phyloP scores from a whole-genome alignment of 1,284 basidiomycete genomes.

The Meira miltonrushii region DNA sequence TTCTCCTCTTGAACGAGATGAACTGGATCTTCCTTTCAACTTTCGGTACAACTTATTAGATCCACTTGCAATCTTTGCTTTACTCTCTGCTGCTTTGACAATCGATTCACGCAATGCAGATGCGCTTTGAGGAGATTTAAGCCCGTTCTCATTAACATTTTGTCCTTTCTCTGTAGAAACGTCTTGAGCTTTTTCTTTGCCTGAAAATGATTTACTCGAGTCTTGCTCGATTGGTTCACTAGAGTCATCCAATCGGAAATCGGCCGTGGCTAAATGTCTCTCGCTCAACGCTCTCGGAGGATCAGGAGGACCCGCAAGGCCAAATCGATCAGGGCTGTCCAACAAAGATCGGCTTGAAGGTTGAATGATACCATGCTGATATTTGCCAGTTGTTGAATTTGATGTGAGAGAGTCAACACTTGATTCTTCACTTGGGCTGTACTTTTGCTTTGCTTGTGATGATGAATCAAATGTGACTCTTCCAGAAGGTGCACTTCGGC shows the following conservation, averaged over 20 bases:
- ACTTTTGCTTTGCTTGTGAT: neutral
- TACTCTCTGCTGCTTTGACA: neutral
- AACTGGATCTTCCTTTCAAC: neutral
- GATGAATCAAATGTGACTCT: neutral
- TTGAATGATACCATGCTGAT: slow-evolving; percentile 10
- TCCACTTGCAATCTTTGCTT: slow-evolving; percentile 5
- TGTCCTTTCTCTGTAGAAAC: neutral
- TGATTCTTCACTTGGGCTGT: neutral
- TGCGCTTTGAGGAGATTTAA: neutral
- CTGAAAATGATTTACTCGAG: neutral
- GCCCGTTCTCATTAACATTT: neutral
- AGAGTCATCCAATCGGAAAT: slow-evolving; percentile 38
- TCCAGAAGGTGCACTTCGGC: neutral
- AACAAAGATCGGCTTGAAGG: slow-evolving; percentile 11
- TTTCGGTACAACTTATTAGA: slow-evolving; percentile 1
- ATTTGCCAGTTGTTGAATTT: neutral
- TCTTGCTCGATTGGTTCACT: neutral
- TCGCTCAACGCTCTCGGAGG: slow-evolving; percentile 42
- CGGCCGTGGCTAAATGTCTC: slow-evolving; percentile 40
- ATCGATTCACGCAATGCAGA: slow-evolving; percentile 11
- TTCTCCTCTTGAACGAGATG: neutral
- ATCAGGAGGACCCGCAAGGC: slow-evolving; percentile 38
- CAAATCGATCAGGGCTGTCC: slow-evolving; percentile 42
- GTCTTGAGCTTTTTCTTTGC: slow-evolving; percentile 5
- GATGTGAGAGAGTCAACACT: too few species aligned